These are phyloP conservation scores for Leccinum holopus DNA, from an alignment of 1,284 basidiomycete genomes.

Conservation along the genomic window DNA sequence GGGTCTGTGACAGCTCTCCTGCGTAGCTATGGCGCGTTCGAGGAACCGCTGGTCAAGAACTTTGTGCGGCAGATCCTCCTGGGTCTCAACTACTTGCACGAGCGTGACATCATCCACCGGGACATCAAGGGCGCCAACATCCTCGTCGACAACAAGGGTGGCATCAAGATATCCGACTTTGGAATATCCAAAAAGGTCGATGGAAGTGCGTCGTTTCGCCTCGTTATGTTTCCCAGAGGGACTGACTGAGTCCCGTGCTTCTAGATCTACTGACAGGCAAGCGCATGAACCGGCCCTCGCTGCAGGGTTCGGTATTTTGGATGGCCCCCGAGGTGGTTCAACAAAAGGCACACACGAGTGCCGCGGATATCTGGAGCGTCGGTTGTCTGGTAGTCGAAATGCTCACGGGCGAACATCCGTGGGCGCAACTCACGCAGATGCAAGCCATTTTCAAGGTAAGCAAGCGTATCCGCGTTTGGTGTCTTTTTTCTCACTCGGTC, in stretches of 20 bases:
- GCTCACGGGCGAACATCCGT: constrained; percentile 97
- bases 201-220: constrained; percentile 65
- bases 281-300: constrained; percentile 81
- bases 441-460: constrained; percentile 93
- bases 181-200: constrained; percentile 98
- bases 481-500: background rate
- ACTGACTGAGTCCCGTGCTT: background rate
- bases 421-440: constrained; percentile 98
- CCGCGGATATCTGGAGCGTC: constrained; percentile 98
- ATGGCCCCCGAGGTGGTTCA: constrained; percentile 99
- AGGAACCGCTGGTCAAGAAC: constrained; percentile 91
- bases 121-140: constrained; percentile 99
- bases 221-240: background rate
- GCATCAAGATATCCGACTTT: constrained; percentile 98
- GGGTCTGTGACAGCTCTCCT: constrained; percentile 94
- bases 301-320: constrained; percentile 98
- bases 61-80: constrained; percentile 94
- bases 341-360: constrained; percentile 90
- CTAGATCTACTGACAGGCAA: constrained; percentile 76
- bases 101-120: constrained; percentile 94
- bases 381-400: constrained; percentile 98
- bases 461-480: constrained; percentile 1
- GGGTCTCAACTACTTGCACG: constrained; percentile 92
- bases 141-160: constrained; percentile 97
- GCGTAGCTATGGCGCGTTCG: constrained; percentile 95